Base-by-base conservation (phyloP, 139 green algal genomes). In the Spirogloea muscicola region DNA sequence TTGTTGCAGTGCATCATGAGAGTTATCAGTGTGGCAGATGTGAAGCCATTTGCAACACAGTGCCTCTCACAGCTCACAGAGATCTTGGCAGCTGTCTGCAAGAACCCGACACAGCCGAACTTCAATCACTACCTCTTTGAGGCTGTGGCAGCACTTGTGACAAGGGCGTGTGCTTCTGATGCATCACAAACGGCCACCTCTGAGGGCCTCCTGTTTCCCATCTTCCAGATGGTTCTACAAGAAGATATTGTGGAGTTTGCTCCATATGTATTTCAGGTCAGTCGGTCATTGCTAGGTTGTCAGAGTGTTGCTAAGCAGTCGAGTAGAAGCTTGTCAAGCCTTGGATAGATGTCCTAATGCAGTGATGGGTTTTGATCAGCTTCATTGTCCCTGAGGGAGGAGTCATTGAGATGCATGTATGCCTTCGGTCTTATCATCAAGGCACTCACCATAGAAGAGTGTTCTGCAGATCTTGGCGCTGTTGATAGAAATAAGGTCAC, bases 61-160 rank as follows among this genome's bases (percentile, higher is more conserved):
- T 87, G 86, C 10, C 64, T 84, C 37, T 6, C 42, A 7, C 27
- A 74, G 62, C 89, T 96, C 13, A 78, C 82, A 3, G 76, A 62
- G 39, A 90, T 90, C 66, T 82, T 97, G 64, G 68, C 91, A 58
- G 84, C 87, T 38, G 89, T 96, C 52, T 95, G 88, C 84, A 86
- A 91, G 65, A 99, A 99, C 84, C 95, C 95, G 36, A 89, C 79
- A 27, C 89, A 95, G 55, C 92, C 95, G 1, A 90, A 84, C 37
- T 99, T 98, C 91, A 96, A 94, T 82, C 95, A 99, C 86, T 98
- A 94, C 79, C 84, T 98, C 31, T 99, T 99, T 72, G 95, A 99
- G 82, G 79, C 81, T 1, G 86, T 98, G 9, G 92, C 95, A 0
- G 92, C 91, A 1, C 84, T 98, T 33, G 89, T 98, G 37, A 46